Conservation (phyloP, 352 stramenopile species). For the Phytopythium cucurbitacearum region DNA sequence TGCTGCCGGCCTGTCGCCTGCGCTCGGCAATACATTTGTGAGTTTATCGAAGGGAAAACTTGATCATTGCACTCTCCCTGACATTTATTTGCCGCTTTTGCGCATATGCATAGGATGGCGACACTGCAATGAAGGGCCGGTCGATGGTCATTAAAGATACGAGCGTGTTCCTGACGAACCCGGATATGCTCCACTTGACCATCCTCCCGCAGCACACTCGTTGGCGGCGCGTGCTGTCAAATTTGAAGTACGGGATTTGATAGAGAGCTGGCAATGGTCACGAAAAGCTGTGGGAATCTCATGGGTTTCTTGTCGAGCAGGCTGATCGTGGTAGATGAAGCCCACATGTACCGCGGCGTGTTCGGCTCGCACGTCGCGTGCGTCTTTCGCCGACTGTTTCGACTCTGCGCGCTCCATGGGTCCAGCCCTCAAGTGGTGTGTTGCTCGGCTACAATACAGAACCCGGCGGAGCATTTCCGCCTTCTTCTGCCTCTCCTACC, state of each 20-base stretch:
- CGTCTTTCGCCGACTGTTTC: slow-evolving; percentile 89
- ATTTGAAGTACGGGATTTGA: slow-evolving; percentile 65
- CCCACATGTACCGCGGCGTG: slow-evolving; percentile 93
- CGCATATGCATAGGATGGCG: slow-evolving; percentile 82
- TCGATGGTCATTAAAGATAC: slow-evolving; percentile 78
- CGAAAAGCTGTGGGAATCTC: neutral
- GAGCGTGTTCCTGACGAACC: slow-evolving; percentile 98
- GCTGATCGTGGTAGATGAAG: slow-evolving; percentile 79
- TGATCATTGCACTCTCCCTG: neutral
- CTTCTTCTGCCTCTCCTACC: slow-evolving; percentile 83
- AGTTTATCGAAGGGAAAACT: neutral
- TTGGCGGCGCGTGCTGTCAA: slow-evolving; percentile 88
- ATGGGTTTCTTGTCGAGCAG: slow-evolving; percentile 16
- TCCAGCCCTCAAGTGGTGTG: slow-evolving; percentile 88
- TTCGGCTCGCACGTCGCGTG: slow-evolving; percentile 83
- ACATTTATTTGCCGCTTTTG: slow-evolving; percentile 1
- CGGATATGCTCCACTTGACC: slow-evolving; percentile 97
- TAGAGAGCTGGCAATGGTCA: neutral
- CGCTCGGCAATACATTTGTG: slow-evolving; percentile 71
- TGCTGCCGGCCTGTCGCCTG: slow-evolving; percentile 34
- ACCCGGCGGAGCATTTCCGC: slow-evolving; percentile 90
- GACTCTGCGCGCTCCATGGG: slow-evolving; percentile 82
- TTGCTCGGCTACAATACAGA: slow-evolving; percentile 95
- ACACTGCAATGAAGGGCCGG: slow-evolving; percentile 90
- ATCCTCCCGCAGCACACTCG: slow-evolving; percentile 92